phyloP scores from a whole-genome alignment of 208 protist species.

The Wallacemonas rigidus region DNA sequence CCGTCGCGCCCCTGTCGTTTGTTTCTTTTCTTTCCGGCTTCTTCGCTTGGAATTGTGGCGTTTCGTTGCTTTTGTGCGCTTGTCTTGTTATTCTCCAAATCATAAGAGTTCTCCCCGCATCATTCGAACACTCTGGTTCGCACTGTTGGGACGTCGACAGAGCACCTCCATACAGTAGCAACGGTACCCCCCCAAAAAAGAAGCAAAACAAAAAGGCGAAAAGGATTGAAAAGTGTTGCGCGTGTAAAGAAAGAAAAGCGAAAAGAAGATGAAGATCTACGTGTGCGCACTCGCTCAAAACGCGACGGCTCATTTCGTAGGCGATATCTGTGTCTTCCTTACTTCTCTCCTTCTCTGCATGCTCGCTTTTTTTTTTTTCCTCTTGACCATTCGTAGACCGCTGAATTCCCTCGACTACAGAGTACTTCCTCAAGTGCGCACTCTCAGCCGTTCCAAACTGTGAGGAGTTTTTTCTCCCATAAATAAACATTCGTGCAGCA shows the following conservation, averaged over 20 bases:
- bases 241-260: background rate
- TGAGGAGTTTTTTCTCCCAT: background rate
- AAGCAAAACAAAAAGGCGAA: background rate
- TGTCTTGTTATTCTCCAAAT: background rate
- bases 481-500: too few relatives aligned
- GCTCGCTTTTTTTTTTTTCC: constrained; percentile 5
- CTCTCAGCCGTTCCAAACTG: background rate
- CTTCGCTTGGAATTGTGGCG: background rate
- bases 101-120: background rate
- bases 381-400: background rate
- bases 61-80: background rate
- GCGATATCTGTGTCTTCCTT: background rate
- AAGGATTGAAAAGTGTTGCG: background rate
- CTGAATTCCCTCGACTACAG: constrained; percentile 5
- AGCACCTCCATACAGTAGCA: background rate
- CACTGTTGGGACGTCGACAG: background rate
- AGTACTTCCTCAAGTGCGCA: background rate
- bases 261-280: too few relatives aligned
- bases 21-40: background rate
- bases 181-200: background rate
- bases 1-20: too few relatives aligned
- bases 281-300: too few relatives aligned
- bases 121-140: background rate
- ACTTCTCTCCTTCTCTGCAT: background rate
- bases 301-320: too few relatives aligned